Conservation (phyloP, 345 rosid species). For the Euphorbia peplus region DNA sequence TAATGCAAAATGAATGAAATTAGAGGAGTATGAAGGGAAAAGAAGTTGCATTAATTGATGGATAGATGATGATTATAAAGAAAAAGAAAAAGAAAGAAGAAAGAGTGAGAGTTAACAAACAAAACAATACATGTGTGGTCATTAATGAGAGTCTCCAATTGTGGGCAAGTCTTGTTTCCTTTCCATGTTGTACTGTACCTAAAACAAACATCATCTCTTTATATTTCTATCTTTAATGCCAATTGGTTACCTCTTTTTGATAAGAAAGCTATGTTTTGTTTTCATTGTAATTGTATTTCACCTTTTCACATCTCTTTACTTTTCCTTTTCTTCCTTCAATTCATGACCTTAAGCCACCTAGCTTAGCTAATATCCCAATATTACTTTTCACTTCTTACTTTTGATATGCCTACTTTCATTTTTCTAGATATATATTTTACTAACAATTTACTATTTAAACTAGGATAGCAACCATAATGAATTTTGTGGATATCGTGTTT, state of each 20-base stretch:
- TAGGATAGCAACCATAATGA: too few relatives aligned
- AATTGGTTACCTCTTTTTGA: not conserved
- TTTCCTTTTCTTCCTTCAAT: not conserved
- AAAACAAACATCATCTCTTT: not conserved
- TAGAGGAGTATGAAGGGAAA: not conserved
- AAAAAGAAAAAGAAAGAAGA: not conserved
- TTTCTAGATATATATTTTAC: too few relatives aligned
- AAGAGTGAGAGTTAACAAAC: too few relatives aligned
- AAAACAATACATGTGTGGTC: constrained; percentile 25
- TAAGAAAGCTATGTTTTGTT: constrained; percentile 10
- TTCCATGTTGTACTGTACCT: not conserved
- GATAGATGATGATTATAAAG: not conserved
- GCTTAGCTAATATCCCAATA: not conserved
- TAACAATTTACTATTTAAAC: too few relatives aligned
- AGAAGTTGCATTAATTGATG: constrained; percentile 5
- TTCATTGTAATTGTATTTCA: not conserved
- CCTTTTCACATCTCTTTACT: not conserved
- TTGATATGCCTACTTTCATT: not conserved
- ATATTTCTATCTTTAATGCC: constrained; percentile 1
- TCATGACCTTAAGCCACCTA: not conserved
- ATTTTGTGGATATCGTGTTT: too few relatives aligned
- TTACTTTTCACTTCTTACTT: not conserved
- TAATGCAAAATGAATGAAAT: not conserved
- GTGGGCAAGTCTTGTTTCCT: not conserved
- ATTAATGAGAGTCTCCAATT: constrained; percentile 17